Evolutionary conservation across 371 early-diverging fungal species (phyloP).

Genomic region (Blastocladiella emersonii): DNA sequence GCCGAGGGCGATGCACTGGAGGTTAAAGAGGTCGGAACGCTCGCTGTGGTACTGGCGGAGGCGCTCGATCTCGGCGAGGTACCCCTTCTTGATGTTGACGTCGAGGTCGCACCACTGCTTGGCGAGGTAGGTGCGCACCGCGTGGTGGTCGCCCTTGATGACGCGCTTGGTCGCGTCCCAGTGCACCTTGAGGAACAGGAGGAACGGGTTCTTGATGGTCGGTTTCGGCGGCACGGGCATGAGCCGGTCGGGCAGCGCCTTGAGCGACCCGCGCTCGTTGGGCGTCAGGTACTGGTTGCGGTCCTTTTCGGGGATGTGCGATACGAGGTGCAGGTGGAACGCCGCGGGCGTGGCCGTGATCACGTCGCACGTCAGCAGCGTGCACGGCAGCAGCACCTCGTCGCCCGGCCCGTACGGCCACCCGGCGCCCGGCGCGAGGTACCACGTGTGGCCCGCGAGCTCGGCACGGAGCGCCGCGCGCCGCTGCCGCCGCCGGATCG

Average conservation of each 20-base stretch:
- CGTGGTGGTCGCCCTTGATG: neutral
- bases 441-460: too few relatives aligned
- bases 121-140: neutral
- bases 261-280: neutral
- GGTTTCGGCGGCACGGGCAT: conserved; percentile 1
- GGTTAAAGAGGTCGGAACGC: neutral
- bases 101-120: neutral
- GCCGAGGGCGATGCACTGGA: neutral
- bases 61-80: neutral
- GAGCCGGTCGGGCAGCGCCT: neutral
- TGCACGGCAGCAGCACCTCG: too few relatives aligned
- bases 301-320: neutral
- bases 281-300: neutral
- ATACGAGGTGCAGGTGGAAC: neutral
- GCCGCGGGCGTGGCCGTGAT: neutral
- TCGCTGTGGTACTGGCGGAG: neutral
- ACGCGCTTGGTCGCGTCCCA: neutral
- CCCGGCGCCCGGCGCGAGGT: too few relatives aligned
- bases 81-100: neutral
- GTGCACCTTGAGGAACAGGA: neutral
- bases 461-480: too few relatives aligned
- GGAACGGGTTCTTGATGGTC: neutral
- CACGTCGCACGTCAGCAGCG: neutral
- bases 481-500: too few relatives aligned
- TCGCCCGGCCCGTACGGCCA: too few relatives aligned